Evolutionary conservation across 345 rosid genomes (phyloP), one percentile per base, ranked within the genome.

Genomic region (Xanthoceras sorbifolium): DNA sequence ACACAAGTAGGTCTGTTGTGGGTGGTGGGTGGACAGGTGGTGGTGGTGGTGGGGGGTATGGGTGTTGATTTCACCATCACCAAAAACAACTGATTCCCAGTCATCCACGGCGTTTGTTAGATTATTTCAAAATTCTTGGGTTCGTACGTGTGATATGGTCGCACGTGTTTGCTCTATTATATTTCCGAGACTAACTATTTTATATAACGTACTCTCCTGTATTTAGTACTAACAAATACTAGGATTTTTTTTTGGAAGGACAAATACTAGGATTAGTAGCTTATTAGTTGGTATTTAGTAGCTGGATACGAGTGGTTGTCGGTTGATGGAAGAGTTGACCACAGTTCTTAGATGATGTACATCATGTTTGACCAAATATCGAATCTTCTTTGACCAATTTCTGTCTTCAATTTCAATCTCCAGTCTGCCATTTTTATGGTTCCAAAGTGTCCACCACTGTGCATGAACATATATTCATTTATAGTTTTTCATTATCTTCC

Each of bases 1-100:
- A 74, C 71, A 64, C 71, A 22, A 23, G 78, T 75, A 71, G 64
- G 38, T 20, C 10, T 48, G 55, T 50, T 17, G n/a, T 50, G 55
- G 40, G 17, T 46, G 55, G 55, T 50, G n/a, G 55, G 17, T 5
- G 5, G 23, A 6, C n/a, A 8, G 42, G 0, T 60, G 32, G 15
- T 59, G 55, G 9, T 57, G 28, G 34, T 0, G 25, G 22, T 36
- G 25, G 15, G 26, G 55, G n/a, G n/a, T n/a, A n/a, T n/a, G n/a
- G n/a, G n/a, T n/a, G n/a, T n/a, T 44, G 46, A 62, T 44, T 63
- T 63, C 67, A n/a, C 46, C 10, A 32, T 70, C 62, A 70, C 38
- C 63, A 4, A 70, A 52, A 22, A 6, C 48, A 22, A 48, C 50
- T 5, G 46, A 75, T 65, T 75, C 77, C 78, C 71, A 23, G 36